phyloP scores from a whole-genome alignment of 176 grass and related monocot species.

The Sorghum bicolor region Sorghum_bicolor_NCBIv3 NC_012871.2:13661001-13661500 shows the following conservation, averaged over 20 bases:
- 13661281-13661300: neutral
- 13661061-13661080: neutral
- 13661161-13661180: neutral
- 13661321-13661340: neutral
- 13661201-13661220: neutral
- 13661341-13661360: neutral
- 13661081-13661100: neutral
- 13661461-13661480: conserved; percentile 5
- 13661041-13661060: conserved; percentile 9
- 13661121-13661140: neutral
- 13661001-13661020: conserved; percentile 10
- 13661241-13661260: neutral
- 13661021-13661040: neutral
- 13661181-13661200: neutral
- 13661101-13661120: neutral
- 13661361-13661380: neutral
- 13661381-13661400: neutral
- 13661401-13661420: neutral
- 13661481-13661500: neutral
- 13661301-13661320: neutral
- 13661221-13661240: neutral
- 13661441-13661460: conserved; percentile 8
- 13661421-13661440: neutral
- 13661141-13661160: neutral
- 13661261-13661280: neutral